A percentile compares a stretch with the other conserved stretches of the same genome.
Conservation (phyloP, 169 alveolate genomes). For the Babesia sp. region DNA sequence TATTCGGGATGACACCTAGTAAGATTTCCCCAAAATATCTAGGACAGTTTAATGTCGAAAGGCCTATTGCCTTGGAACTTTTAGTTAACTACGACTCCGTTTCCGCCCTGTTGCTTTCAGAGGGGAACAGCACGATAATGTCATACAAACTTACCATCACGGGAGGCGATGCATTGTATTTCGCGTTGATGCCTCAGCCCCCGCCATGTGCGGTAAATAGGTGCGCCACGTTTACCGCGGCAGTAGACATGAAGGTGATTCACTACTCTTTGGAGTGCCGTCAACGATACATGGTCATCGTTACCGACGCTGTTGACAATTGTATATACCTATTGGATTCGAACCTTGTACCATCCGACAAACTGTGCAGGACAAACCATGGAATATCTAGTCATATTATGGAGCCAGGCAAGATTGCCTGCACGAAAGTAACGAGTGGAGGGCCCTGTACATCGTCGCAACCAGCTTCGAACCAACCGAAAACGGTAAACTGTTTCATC, state of each 20-base stretch:
- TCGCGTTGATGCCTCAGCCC: neutral
- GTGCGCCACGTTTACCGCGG: slow-evolving; percentile 39
- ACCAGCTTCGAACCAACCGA: neutral
- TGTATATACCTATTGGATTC: slow-evolving; percentile 46
- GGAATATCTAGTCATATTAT: neutral
- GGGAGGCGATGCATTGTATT: neutral
- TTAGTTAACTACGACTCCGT: slow-evolving; percentile 17
- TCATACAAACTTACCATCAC: slow-evolving; percentile 9
- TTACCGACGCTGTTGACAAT: slow-evolving; percentile 37
- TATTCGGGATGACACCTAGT: slow-evolving; percentile 39
- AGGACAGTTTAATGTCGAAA: slow-evolving; percentile 23
- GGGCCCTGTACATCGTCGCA: neutral
- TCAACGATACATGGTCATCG: slow-evolving; percentile 25
- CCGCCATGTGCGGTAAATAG: neutral
- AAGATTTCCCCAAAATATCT: slow-evolving; percentile 44
- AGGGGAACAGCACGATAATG: slow-evolving; percentile 34
- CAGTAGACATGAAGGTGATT: slow-evolving; percentile 60
- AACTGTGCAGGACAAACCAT: slow-evolving; percentile 15
- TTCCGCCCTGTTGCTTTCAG: slow-evolving; percentile 46
- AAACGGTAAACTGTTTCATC: slow-evolving; percentile 22
- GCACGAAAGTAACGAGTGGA: slow-evolving; percentile 3
- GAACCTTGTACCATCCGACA: slow-evolving; percentile 16
- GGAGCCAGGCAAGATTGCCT: slow-evolving; percentile 52
- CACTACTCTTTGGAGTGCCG: slow-evolving; percentile 17
- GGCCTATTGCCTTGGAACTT: slow-evolving; percentile 44